phyloP scores from a whole-genome alignment of 306 rosid genomes.

The Glycine latifolia region DNA sequence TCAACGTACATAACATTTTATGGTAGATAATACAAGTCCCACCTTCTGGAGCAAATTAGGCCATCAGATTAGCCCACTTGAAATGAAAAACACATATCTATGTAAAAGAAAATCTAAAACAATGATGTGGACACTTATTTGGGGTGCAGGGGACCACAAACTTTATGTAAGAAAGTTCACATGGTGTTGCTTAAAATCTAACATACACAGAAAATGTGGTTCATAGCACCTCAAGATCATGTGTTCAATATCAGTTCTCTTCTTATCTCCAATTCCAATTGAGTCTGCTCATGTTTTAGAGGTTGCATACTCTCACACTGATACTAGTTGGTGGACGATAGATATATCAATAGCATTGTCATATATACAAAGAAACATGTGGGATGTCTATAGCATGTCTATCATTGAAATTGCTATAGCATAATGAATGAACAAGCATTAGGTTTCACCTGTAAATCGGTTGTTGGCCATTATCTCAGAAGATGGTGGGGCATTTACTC shows the following conservation, averaged over 20 bases:
- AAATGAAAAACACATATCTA: neutral
- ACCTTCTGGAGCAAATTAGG: neutral
- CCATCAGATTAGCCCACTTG: neutral
- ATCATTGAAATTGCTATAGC: neutral
- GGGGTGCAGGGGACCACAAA: neutral
- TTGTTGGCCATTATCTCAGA: conserved; percentile 12
- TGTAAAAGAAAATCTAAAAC: neutral
- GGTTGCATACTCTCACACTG: neutral
- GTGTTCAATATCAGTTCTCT: neutral
- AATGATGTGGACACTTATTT: neutral
- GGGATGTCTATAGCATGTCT: conserved; percentile 33
- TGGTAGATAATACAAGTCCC: neutral
- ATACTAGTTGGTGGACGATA: neutral
- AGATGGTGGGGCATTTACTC: neutral
- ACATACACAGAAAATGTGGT: neutral
- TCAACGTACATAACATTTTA: neutral
- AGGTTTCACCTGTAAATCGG: neutral
- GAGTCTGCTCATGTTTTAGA: neutral
- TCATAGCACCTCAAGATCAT: neutral
- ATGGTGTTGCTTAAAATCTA: neutral
- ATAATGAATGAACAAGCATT: conserved; percentile 1
- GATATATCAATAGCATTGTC: conserved; percentile 7
- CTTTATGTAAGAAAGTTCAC: neutral
- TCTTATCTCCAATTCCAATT: neutral
- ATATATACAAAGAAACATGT: neutral